Conservation (phyloP, 805 yeast genomes). For the Brettanomyces sp. region DNA sequence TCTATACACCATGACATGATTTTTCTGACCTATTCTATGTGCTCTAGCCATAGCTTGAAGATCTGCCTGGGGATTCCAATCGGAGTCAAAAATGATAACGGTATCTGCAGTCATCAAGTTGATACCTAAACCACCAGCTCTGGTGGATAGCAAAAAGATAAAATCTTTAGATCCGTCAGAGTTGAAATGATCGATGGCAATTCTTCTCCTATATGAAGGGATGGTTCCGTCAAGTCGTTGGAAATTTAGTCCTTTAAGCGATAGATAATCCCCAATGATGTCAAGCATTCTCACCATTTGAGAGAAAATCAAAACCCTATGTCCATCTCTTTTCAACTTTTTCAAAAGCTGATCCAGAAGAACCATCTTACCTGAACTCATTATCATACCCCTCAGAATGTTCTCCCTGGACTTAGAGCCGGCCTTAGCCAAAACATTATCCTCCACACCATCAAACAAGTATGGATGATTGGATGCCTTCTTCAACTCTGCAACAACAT, state of each 20-base stretch:
- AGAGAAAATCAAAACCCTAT: slow-evolving; percentile 86
- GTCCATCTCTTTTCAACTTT: slow-evolving; percentile 85
- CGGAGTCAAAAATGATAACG: slow-evolving; percentile 94
- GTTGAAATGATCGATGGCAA: slow-evolving; percentile 93
- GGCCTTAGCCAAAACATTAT: slow-evolving; percentile 59
- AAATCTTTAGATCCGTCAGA: slow-evolving; percentile 90
- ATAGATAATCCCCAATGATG: slow-evolving; percentile 85
- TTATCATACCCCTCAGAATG: slow-evolving; percentile 79
- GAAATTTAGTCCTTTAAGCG: slow-evolving; percentile 77
- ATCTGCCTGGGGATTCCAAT: slow-evolving; percentile 99
- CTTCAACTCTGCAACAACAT: slow-evolving; percentile 91
- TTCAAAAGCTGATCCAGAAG: slow-evolving; percentile 81
- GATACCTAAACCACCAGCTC: slow-evolving; percentile 99
- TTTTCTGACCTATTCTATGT: slow-evolving; percentile 98
- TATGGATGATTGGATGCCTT: slow-evolving; percentile 98
- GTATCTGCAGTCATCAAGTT: slow-evolving; percentile 99
- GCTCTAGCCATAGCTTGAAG: slow-evolving; percentile 99
- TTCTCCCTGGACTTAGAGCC: slow-evolving; percentile 62
- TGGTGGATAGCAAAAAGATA: slow-evolving; percentile 79
- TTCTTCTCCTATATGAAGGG: slow-evolving; percentile 86
- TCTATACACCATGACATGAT: slow-evolving; percentile 94
- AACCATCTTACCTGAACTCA: slow-evolving; percentile 99
- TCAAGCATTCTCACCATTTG: slow-evolving; percentile 98
- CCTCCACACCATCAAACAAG: slow-evolving; percentile 87
- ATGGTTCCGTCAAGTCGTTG: slow-evolving; percentile 96